phyloP scores from a whole-genome alignment of 1,139 yeast species.

The Zygosaccharomyces pseudobailii region DNA sequence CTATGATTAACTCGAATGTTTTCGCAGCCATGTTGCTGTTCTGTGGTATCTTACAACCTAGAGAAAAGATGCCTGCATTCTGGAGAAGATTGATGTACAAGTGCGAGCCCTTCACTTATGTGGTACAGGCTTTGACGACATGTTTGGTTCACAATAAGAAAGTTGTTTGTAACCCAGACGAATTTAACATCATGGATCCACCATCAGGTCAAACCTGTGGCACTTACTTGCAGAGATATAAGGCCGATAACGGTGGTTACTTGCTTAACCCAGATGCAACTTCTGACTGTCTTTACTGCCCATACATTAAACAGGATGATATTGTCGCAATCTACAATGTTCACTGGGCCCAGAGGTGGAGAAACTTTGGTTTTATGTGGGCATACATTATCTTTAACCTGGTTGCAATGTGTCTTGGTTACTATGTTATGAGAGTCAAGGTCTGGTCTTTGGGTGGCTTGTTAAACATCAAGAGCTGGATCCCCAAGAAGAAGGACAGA shows the following conservation, averaged over 20 bases:
- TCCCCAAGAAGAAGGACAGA: constrained; percentile 37
- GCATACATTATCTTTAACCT: constrained; percentile 46
- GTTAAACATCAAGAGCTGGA: constrained; percentile 34
- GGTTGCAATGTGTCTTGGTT: constrained; percentile 39
- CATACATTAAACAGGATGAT: constrained; percentile 41
- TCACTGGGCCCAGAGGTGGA: constrained; percentile 47
- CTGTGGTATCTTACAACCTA: constrained; percentile 56
- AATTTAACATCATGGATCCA: constrained; percentile 46
- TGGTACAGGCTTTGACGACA: constrained; percentile 44
- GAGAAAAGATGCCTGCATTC: constrained; percentile 47
- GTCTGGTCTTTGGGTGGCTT: constrained; percentile 32
- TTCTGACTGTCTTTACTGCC: constrained; percentile 44
- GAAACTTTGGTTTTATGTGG: constrained; percentile 54
- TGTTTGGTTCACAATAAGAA: constrained; percentile 41
- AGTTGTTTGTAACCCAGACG: constrained; percentile 44
- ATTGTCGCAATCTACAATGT: constrained; percentile 41
- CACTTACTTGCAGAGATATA: constrained; percentile 39
- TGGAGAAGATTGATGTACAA: constrained; percentile 54
- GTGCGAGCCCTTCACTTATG: constrained; percentile 52
- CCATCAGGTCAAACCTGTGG: constrained; percentile 47
- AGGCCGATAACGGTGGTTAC: constrained; percentile 42
- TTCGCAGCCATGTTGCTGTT: constrained; percentile 46
- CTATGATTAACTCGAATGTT: constrained; percentile 44
- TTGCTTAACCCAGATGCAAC: constrained; percentile 41
- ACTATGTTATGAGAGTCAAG: constrained; percentile 37